These are phyloP conservation scores for Mortierella sp. DNA, from an alignment of 371 early-diverging fungal genomes.

Conservation along the genomic window DNA sequence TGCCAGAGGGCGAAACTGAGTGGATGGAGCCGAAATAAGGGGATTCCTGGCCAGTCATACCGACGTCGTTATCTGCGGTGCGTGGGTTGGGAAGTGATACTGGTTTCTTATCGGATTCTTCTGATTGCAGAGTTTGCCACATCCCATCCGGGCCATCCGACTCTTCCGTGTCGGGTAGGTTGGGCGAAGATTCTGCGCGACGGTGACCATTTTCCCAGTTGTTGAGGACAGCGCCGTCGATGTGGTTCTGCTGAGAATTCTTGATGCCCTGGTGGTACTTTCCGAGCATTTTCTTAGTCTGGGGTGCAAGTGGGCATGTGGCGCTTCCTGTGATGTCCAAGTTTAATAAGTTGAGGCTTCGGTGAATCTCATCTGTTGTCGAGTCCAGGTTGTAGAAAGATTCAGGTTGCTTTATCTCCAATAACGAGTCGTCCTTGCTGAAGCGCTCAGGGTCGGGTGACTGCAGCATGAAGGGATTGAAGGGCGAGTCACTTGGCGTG, in stretches of 20 bases:
- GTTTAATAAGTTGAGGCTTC: conserved; percentile 46
- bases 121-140: conserved; percentile 45
- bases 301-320: conserved; percentile 47
- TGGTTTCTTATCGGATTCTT: conserved; percentile 1
- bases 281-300: conserved; percentile 48
- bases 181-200: conserved; percentile 26
- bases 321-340: conserved; percentile 52
- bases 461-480: conserved; percentile 15
- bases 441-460: conserved; percentile 27
- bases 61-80: conserved; percentile 6
- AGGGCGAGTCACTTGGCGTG: not conserved
- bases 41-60: conserved; percentile 25
- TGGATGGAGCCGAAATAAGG: conserved; percentile 28
- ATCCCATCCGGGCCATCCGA: conserved; percentile 26
- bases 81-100: conserved; percentile 19
- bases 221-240: conserved; percentile 16
- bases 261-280: conserved; percentile 26
- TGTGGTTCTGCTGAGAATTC: conserved; percentile 9
- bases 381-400: conserved; percentile 47
- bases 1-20: conserved; percentile 31
- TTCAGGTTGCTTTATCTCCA: conserved; percentile 34
- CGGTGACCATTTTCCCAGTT: conserved; percentile 30
- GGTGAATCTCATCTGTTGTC: conserved; percentile 55
- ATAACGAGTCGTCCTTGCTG: not conserved
- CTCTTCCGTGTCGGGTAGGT: conserved; percentile 19